Evolutionary conservation across 352 stramenopile genomes (phyloP).

Genomic region (Pythium utonaiense): DNA sequence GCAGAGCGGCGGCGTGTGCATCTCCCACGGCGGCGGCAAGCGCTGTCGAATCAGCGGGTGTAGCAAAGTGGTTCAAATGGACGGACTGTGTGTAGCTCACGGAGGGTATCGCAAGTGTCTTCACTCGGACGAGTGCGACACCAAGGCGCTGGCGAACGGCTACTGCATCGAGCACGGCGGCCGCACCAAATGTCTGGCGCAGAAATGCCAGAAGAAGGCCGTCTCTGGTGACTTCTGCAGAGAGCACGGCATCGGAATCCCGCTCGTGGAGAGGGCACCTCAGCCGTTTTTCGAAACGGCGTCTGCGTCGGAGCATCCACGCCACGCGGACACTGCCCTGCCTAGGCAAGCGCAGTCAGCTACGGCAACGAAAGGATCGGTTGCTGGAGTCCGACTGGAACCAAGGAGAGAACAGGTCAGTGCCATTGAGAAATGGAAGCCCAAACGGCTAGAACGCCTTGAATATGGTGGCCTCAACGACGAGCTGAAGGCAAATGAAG

Average conservation of each 20-base stretch:
- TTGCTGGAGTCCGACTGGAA: too few species aligned
- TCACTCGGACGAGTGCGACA: conserved; percentile 35
- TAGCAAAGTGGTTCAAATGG: conserved; percentile 66
- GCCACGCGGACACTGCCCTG: too few species aligned
- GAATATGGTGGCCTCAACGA: too few species aligned
- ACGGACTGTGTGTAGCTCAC: conserved; percentile 51
- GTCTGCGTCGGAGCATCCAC: too few species aligned
- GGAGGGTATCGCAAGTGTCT: conserved; percentile 52
- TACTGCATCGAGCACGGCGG: conserved; percentile 48
- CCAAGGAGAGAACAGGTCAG: too few species aligned
- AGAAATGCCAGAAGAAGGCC: conserved; percentile 33
- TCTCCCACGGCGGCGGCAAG: conserved; percentile 46
- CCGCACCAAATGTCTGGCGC: conserved; percentile 32
- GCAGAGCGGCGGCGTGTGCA: conserved; percentile 41
- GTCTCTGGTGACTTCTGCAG: conserved; percentile 34
- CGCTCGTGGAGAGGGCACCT: neutral
- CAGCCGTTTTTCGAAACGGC: neutral
- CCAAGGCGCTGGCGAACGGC: conserved; percentile 41
- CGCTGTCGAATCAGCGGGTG: conserved; percentile 44
- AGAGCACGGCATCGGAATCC: conserved; percentile 27
- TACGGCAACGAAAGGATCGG: too few species aligned
- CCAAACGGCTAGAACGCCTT: too few species aligned
- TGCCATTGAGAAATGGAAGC: too few species aligned
- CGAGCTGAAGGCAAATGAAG: neutral
- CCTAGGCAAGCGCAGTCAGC: too few species aligned